phyloP scores from a whole-genome alignment of 2,329 filamentous ascomycete genomes.

The Diaporthe destruens region DNA sequence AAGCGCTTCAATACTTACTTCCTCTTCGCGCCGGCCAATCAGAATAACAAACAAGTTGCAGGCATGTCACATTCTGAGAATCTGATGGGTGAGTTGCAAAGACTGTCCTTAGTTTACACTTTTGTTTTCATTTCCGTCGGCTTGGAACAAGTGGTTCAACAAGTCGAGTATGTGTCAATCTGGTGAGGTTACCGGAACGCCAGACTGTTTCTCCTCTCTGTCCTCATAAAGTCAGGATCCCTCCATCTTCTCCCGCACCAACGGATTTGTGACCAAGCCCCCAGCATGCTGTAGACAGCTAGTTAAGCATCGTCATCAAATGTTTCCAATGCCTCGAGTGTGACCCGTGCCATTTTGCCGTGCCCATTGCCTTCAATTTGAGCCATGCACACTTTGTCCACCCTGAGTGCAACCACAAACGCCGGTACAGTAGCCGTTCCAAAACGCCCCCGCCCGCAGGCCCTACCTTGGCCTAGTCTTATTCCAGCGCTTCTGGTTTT shows the following conservation, averaged over 20 bases:
- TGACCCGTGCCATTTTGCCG: slow-evolving; percentile 1
- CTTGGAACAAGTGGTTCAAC: slow-evolving; percentile 31
- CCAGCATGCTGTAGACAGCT: neutral
- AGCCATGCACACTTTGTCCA: slow-evolving; percentile 7
- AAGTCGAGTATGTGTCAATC: slow-evolving; percentile 25
- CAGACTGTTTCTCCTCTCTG: slow-evolving; percentile 8
- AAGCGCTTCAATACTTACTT: slow-evolving; percentile 10
- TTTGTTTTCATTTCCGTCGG: slow-evolving; percentile 15
- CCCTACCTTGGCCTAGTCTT: neutral
- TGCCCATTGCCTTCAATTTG: neutral
- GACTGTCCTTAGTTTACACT: slow-evolving; percentile 5
- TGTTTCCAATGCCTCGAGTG: neutral
- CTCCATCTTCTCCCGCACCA: neutral
- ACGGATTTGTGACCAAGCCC: neutral
- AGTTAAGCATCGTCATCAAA: neutral
- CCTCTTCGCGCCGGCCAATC: neutral
- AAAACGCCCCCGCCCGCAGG: slow-evolving; percentile 13
- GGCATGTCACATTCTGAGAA: neutral
- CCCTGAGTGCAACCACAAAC: slow-evolving; percentile 5
- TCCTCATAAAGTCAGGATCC: neutral
- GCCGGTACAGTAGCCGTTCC: slow-evolving; percentile 14
- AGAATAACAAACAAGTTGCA: neutral
- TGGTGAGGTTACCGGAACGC: slow-evolving; percentile 18
- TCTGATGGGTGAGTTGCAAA: neutral
- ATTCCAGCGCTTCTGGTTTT: slow-evolving; percentile 8